Evolutionary conservation across 257 asterid species (phyloP), one percentile per base, ranked within the genome.

Genomic region (Solanum ossicruentum): DNA sequence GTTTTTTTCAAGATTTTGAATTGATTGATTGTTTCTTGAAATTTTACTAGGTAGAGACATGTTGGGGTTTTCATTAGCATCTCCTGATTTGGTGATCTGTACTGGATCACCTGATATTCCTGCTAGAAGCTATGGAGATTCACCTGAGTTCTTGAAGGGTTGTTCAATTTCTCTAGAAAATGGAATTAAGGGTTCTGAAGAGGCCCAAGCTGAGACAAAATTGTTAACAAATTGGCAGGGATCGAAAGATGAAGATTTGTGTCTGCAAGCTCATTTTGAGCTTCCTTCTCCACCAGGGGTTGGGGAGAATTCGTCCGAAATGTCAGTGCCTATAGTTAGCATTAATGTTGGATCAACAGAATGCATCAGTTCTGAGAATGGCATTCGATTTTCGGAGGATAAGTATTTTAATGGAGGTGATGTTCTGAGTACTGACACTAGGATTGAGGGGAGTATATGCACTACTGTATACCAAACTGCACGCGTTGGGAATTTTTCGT

Each of bases 11-110:
- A 67, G 54, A 28, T 84, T 28, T 72, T 83, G 84, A 32, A 73
- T 79, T 81, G 57, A 51, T 81, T 57, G 41, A 52, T 49, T 70
- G 20, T 79, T 80, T 83, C 70, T n/a, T 26, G 83, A 47, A 66
- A 69, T n/a, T n/a, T 47, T 78, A 75, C 84, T 83, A 96, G 98
- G 98, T 69, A 88, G 90, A 84, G 86, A 88, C 20, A 86, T 86
- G 66, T 71, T 91, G 92, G 98, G 95, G 15, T 94, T 92, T 89
- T 95, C 99, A 5, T 86, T 93, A 81, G 71, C 92, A 55, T 91
- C 97, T 6, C 98, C 98, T 83, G 98, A 96, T 90, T 87, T 96
- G 86, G 98, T 93, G 15, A 85, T 90, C 55, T 91, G 97, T 39
- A 83, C 94, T 84, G 95, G 93, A 55, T 96, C 98, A 77, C 97